Percentiles rank a stretch among this genome's conserved stretches.
Conservation (phyloP, 2,329 filamentous ascomycete species). For the Cephalotrichum gorgonifer region DNA sequence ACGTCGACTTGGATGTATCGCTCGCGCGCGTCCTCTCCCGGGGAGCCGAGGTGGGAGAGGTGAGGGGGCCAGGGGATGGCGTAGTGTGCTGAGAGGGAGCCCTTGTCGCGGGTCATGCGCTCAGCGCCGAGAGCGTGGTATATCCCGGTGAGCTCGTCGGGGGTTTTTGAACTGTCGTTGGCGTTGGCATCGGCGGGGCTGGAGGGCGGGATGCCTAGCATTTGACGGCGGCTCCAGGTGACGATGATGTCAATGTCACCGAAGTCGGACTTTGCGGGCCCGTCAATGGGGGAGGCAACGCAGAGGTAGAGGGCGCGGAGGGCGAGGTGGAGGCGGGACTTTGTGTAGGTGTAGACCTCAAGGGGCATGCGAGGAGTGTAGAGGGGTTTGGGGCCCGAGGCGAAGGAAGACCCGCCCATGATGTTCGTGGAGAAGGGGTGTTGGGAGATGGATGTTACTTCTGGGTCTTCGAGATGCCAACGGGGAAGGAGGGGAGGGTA, state of each 20-base stretch:
- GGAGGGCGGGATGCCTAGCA: conserved; percentile 2
- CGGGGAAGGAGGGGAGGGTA: too few relatives aligned
- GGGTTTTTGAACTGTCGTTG: not conserved
- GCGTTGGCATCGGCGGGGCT: not conserved
- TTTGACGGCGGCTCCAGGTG: conserved; percentile 17
- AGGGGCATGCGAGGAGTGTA: conserved; percentile 56
- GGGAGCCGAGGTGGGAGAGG: conserved; percentile 3
- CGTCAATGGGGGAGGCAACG: conserved; percentile 55
- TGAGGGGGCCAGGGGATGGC: conserved; percentile 45
- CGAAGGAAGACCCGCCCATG: conserved; percentile 61
- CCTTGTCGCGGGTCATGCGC: conserved; percentile 18
- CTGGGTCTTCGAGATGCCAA: too few relatives aligned
- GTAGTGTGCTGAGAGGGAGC: conserved; percentile 26
- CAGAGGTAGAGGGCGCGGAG: conserved; percentile 41
- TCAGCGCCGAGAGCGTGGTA: conserved; percentile 31
- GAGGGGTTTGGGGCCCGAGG: conserved; percentile 32
- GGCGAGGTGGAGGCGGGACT: conserved; percentile 29
- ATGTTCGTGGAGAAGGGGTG: not conserved
- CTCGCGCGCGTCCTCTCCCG: not conserved
- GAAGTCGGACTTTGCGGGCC: conserved; percentile 54
- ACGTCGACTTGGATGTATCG: conserved; percentile 60
- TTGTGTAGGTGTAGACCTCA: conserved; percentile 43
- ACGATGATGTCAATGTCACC: conserved; percentile 70
- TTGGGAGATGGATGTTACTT: not conserved
- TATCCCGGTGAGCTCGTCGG: conserved; percentile 20